phyloP scores from a whole-genome alignment of 1,139 yeast genomes.

The Saccharomyces hybrid region DNA sequence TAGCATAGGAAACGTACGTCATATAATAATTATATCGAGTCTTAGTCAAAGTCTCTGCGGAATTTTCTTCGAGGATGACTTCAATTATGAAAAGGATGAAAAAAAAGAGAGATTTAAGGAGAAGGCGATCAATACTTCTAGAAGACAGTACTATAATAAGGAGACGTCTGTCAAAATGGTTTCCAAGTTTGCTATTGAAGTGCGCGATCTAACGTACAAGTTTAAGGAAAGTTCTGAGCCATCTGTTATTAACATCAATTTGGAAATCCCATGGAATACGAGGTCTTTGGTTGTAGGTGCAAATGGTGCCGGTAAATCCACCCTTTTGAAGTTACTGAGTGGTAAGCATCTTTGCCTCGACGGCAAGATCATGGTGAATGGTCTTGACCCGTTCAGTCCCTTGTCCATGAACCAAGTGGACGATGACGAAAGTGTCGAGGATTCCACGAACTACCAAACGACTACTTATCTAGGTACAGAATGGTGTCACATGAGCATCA shows the following conservation, averaged over 20 bases:
- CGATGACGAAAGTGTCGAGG: conserved; percentile 25
- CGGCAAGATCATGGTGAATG: conserved; percentile 62
- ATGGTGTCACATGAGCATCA: conserved; percentile 91
- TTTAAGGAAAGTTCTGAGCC: conserved; percentile 57
- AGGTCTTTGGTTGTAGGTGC: conserved; percentile 82
- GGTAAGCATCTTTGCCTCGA: conserved; percentile 81
- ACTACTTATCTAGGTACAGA: conserved; percentile 94
- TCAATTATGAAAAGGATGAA: background rate
- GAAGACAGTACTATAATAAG: background rate
- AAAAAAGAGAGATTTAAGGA: background rate
- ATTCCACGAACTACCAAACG: conserved; percentile 37
- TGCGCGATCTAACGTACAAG: conserved; percentile 58
- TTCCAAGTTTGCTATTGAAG: conserved; percentile 48
- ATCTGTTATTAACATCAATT: conserved; percentile 58
- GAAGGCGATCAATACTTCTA: background rate
- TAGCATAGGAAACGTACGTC: background rate
- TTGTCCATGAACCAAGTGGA: conserved; percentile 16
- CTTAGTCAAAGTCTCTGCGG: background rate
- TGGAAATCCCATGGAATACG: conserved; percentile 61
- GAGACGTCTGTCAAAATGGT: background rate
- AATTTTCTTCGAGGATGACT: background rate
- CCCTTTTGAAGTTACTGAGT: conserved; percentile 72
- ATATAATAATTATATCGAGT: no score
- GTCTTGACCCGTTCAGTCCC: conserved; percentile 73
- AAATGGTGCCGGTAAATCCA: conserved; percentile 96